Conservation (phyloP, 1,139 yeast genomes). For the Saccharomyces hybrid region DNA sequence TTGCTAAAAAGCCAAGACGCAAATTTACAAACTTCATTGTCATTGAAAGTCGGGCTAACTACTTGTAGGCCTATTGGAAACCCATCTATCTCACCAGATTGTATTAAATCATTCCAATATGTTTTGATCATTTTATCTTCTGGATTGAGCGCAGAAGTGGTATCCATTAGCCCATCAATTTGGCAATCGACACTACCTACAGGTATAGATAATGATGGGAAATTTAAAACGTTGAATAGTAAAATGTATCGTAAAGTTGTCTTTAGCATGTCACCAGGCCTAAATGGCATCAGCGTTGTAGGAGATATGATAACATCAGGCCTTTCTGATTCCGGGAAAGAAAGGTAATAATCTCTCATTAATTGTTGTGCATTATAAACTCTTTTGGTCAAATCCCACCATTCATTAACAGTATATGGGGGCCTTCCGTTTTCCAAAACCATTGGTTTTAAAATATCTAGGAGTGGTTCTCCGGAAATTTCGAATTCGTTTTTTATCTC, state of each 20-base stretch:
- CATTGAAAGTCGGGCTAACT: constrained; percentile 39
- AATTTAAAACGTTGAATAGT: constrained; percentile 43
- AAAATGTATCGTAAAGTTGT: constrained; percentile 37
- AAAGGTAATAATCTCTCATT: constrained; percentile 10
- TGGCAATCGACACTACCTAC: constrained; percentile 40
- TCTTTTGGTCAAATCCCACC: constrained; percentile 14
- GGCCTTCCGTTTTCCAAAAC: constrained; percentile 4
- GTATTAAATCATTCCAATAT: constrained; percentile 27
- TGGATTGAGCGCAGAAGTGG: constrained; percentile 24
- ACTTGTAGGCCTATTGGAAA: constrained; percentile 43
- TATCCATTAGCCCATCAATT: constrained; percentile 32
- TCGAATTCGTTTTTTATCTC: constrained; percentile 11
- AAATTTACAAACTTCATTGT: constrained; percentile 39
- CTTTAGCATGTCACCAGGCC: constrained; percentile 22
- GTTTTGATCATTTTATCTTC: constrained; percentile 28
- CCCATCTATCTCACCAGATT: constrained; percentile 36
- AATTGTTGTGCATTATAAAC: constrained; percentile 9
- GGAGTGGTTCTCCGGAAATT: constrained; percentile 11
- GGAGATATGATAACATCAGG: constrained; percentile 11
- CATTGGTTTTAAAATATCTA: constrained; percentile 9
- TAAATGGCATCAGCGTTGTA: constrained; percentile 23
- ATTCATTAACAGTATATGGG: constrained; percentile 11
- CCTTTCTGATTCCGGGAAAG: constrained; percentile 8
- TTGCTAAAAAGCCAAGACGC: constrained; percentile 11
- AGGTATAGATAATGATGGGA: constrained; percentile 45